These are phyloP conservation scores for Diplocarpon rosae DNA, from an alignment of 2,329 filamentous ascomycete genomes.

Conservation along the genomic window DNA sequence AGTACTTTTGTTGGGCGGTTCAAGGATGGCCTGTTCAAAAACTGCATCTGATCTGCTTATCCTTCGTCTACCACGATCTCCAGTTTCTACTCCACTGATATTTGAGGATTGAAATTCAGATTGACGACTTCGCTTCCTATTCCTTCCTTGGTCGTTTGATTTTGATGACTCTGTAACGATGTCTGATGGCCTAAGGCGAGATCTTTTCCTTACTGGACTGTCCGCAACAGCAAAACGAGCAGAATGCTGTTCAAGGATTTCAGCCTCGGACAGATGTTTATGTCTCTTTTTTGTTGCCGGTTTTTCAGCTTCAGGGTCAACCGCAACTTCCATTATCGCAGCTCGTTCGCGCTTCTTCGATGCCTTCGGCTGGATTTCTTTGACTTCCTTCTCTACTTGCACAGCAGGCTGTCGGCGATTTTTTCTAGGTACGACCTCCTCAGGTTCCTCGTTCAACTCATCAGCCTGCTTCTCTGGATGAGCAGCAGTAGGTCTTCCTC, in stretches of 20 bases:
- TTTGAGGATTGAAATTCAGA: constrained; percentile 4
- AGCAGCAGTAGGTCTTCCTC: neutral
- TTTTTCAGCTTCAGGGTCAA: neutral
- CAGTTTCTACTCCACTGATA: neutral
- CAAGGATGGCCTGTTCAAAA: neutral
- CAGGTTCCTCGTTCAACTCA: neutral
- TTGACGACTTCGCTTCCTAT: constrained; percentile 6
- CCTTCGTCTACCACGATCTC: neutral
- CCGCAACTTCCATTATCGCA: neutral
- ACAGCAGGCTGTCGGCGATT: neutral
- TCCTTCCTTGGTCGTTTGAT: constrained; percentile 1
- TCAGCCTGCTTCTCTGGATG: neutral
- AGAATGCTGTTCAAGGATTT: neutral
- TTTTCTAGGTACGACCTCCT: neutral
- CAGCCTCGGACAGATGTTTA: neutral
- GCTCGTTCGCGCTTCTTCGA: constrained; percentile 7
- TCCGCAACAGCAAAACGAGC: neutral
- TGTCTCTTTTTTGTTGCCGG: neutral
- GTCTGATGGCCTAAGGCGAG: constrained; percentile 1
- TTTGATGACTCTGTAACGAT: neutral
- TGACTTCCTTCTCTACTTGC: neutral
- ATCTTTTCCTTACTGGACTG: constrained; percentile 1
- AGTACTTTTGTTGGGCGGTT: neutral
- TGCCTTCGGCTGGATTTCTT: neutral
- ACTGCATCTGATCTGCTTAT: neutral